phyloP scores from a whole-genome alignment of 2,329 filamentous ascomycete species.

The Furcasterigmium furcatum region DNA sequence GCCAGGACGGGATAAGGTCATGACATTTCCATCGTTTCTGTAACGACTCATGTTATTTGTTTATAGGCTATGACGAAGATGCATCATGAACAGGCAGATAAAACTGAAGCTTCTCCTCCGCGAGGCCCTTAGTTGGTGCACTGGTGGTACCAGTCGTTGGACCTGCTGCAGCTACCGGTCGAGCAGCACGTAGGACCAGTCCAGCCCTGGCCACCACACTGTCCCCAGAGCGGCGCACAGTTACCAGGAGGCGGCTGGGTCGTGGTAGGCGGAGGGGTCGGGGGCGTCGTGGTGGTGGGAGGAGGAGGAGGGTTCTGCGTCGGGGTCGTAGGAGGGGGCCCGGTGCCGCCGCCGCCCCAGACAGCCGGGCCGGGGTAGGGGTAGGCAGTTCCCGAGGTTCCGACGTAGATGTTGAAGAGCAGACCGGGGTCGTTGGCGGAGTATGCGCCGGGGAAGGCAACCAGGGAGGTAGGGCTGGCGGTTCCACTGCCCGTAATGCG shows the following conservation, averaged over 20 bases:
- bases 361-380: constrained; percentile 1
- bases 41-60: too few species aligned
- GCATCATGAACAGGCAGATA: too few species aligned
- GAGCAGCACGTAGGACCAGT: constrained; percentile 16
- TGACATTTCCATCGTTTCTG: too few species aligned
- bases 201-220: constrained; percentile 17
- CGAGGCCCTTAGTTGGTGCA: constrained; percentile 10
- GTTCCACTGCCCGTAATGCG: constrained; percentile 17
- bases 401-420: constrained; percentile 26
- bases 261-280: not conserved
- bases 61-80: too few species aligned
- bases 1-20: too few species aligned
- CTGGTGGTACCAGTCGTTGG: constrained; percentile 17
- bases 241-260: not conserved
- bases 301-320: not conserved
- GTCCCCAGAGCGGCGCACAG: constrained; percentile 11
- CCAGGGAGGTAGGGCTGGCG: constrained; percentile 22
- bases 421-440: constrained; percentile 27
- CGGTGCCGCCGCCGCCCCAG: not conserved
- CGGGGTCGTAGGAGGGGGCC: not conserved
- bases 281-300: not conserved
- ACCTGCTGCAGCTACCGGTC: constrained; percentile 11
- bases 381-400: not conserved
- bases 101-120: too few species aligned
- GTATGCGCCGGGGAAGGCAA: constrained; percentile 29